Base-by-base conservation (phyloP, 225 moss, liverwort and hornwort genomes). In the Ulota crispa region DNA sequence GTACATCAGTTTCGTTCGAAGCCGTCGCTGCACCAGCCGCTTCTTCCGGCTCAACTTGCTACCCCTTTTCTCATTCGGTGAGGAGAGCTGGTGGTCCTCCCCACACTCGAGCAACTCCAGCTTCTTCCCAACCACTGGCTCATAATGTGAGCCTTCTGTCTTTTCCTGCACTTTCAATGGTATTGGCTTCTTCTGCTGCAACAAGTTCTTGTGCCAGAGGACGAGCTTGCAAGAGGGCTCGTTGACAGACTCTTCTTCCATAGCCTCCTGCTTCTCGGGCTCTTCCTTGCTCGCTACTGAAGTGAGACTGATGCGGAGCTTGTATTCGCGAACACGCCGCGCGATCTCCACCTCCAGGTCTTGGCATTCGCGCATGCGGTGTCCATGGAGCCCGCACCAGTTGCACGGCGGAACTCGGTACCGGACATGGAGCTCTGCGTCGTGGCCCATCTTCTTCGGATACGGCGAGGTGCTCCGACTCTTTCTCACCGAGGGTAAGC, bases 301-400 rank as follows among this genome's bases (percentile, higher is more conserved):
- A 21, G 59, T 30, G 7, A 57, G 57, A 34, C 54, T 42, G 9
- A 77, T 36, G 6, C 67, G 73, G 62, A n/a, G 78, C 81, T 84
- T 81, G 78, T 73, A 78, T 62, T 81, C 81, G 11, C 78, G 28
- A 36, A 78, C 81, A 24, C 68, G 74, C 3, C 64, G 71, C 2
- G 43, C 77, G 19, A 83, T 64, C 64, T 83, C 83, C 1, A 41
- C 30, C 54, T 77, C 79, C 20, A 73, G 57, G 59, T 79, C 73
- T n/a, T 73, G 36, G 57, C 83, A 83, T 36, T 79, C 83, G 19
- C 78, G 71, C 73, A 73, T 78, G 24, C 72, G 53, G 62, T 78
- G 78, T 24, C 83, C 78, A 6, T 78, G 43, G n/a, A 37, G 39
- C 19, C 72, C 78, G 34, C 78, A 83, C 83, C 83, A 83, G 45